Evolutionary conservation across 495 filamentous ascomycete genomes (phyloP), one percentile per base, ranked within the genome.

Genomic region (Penicillium paxilli): DNA sequence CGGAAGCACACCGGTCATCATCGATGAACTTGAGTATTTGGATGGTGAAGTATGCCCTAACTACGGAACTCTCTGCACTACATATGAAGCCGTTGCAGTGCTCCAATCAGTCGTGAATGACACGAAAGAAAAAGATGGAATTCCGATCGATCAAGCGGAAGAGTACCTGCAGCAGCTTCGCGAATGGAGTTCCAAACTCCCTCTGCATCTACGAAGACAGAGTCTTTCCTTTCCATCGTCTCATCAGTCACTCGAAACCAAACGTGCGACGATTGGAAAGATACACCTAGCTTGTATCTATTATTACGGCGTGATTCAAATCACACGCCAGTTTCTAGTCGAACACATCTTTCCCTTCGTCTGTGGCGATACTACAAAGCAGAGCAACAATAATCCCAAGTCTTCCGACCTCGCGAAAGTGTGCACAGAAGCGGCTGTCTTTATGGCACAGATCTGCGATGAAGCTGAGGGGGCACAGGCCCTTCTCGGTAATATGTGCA

Each of bases 281-380:
- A 25, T 46, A 24, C 44, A 46, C 44, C 16, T 46, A 2, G 37
- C 47, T 17, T 58, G 59, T 20, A 28, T 58, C 16, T 58, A 62
- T 41, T 62, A 62, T 37, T 62, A 55, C 22, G 55, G 45, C 11
- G 51, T 62, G 1, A 58, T 58, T n/a, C 30, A 55, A 16, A 41
- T 57, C 8, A 62, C 59, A 4, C 45, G 59, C 14, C 56, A 50
- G 10, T 62, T 47, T 52, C 45, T 58, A n/a, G 47, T 62, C 19
- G 47, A 37, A 25, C 47, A 58, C 23, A 17, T 62, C 17, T 49
- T 42, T 22, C 30, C 53, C 6, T 38, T 30, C 12, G 20, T 56
- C 5, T 38, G 25, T 20, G 33, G 45, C 33, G 49, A 57, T 38
- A 44, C 47, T 7, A 11, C 35, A 2, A 24, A 53, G 16, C 26